These are phyloP conservation scores for Aspergillus oerlinghausenensis DNA, from an alignment of 2,329 filamentous ascomycete species.

Conservation along the genomic window DNA sequence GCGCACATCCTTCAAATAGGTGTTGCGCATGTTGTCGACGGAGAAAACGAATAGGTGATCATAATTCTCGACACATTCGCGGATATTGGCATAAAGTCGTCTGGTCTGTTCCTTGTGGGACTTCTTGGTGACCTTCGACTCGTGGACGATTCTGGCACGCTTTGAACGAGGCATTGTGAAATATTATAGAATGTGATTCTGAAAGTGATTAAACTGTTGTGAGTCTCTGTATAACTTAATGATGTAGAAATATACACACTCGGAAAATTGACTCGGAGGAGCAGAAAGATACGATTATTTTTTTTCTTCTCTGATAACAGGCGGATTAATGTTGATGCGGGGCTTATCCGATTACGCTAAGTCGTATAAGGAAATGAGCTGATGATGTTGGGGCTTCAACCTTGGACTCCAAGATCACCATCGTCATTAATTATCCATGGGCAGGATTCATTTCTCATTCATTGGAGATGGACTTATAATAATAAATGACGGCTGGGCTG, in stretches of 20 bases:
- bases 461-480: background rate
- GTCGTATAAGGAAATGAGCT: slow-evolving; percentile 31
- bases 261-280: slow-evolving; percentile 15
- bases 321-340: slow-evolving; percentile 34
- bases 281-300: slow-evolving; percentile 27
- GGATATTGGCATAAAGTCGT: slow-evolving; percentile 82
- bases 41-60: slow-evolving; percentile 89
- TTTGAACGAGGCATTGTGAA: slow-evolving; percentile 89
- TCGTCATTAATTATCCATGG: background rate
- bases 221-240: background rate
- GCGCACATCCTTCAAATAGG: slow-evolving; percentile 85
- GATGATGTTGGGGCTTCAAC: slow-evolving; percentile 7
- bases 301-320: slow-evolving; percentile 37
- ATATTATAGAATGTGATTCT: background rate
- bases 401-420: slow-evolving; percentile 3
- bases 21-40: slow-evolving; percentile 98
- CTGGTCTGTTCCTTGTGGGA: slow-evolving; percentile 82
- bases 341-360: slow-evolving; percentile 34
- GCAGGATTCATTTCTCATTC: background rate
- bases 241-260: slow-evolving; percentile 11
- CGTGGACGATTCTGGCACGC: slow-evolving; percentile 81
- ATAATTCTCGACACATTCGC: slow-evolving; percentile 78
- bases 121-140: slow-evolving; percentile 91
- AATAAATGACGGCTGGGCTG: background rate
- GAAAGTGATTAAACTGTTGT: background rate